phyloP scores from a whole-genome alignment of 202 grass and related monocot species.

The Dendrocalamus latiflorus region DNA sequence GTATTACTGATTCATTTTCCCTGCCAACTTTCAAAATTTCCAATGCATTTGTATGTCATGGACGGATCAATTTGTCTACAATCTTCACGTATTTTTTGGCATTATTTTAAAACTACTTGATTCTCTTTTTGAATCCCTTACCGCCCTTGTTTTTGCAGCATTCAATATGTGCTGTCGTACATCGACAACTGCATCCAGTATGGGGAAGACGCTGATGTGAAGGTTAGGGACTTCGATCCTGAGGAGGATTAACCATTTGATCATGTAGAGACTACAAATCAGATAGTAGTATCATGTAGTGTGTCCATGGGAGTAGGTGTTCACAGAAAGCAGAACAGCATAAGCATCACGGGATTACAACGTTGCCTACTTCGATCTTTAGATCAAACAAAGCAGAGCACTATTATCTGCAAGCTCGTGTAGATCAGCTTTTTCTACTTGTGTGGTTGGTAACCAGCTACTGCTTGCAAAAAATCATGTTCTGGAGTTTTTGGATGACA shows the following conservation, averaged over 20 bases:
- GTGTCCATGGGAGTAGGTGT: background rate
- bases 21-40: background rate
- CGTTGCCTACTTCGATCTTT: background rate
- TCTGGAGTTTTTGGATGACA: background rate
- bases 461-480: background rate
- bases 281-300: background rate
- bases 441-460: background rate
- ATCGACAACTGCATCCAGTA: conserved; percentile 89
- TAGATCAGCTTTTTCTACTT: background rate
- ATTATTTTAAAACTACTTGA: background rate
- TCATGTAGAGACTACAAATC: background rate
- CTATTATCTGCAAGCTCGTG: background rate
- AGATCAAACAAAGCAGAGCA: background rate
- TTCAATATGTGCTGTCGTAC: conserved; percentile 67
- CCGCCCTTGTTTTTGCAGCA: conserved; percentile 31
- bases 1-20: background rate
- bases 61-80: background rate
- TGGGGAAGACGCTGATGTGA: conserved; percentile 86
- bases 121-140: conserved; percentile 12
- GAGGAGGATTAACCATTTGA: conserved; percentile 43
- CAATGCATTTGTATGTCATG: background rate
- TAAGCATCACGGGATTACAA: background rate
- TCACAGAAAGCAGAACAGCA: background rate
- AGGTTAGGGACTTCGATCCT: conserved; percentile 68
- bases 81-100: background rate